Evolutionary conservation across 805 yeast genomes (phyloP).

Genomic region (Candida anglica): DNA sequence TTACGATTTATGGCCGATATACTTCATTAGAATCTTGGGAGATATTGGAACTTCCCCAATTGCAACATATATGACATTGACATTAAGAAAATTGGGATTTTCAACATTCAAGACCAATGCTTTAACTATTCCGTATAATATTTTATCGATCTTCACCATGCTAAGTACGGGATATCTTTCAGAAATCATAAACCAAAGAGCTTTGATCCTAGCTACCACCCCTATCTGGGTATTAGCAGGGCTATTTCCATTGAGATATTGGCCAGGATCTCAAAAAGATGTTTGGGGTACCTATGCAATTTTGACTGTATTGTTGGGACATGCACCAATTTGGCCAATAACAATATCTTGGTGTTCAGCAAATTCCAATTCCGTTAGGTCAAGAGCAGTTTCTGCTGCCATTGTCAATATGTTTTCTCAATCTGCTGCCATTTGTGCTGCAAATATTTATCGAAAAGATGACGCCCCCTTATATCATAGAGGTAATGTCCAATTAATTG

Average conservation of each 20-base stretch:
- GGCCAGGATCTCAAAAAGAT: slow-evolving; percentile 36
- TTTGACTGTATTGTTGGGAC: slow-evolving; percentile 34
- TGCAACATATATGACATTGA: slow-evolving; percentile 6
- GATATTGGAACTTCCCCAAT: slow-evolving; percentile 13
- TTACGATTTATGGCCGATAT: slow-evolving; percentile 24
- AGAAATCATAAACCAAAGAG: slow-evolving; percentile 17
- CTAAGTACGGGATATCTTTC: slow-evolving; percentile 18
- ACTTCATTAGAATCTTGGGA: slow-evolving; percentile 16
- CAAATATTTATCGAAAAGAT: slow-evolving; percentile 52
- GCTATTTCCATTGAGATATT: slow-evolving; percentile 26
- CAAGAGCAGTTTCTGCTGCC: slow-evolving; percentile 63
- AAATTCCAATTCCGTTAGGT: slow-evolving; percentile 59
- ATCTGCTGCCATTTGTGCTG: slow-evolving; percentile 48
- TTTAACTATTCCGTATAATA: slow-evolving; percentile 46
- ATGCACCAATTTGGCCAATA: slow-evolving; percentile 50
- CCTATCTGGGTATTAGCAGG: slow-evolving; percentile 16
- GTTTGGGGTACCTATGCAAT: slow-evolving; percentile 42
- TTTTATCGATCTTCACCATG: slow-evolving; percentile 20
- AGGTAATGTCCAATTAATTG: slow-evolving; percentile 48
- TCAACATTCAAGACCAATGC: slow-evolving; percentile 47
- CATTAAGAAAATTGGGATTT: slow-evolving; percentile 38
- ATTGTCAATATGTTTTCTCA: slow-evolving; percentile 64
- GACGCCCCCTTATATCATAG: slow-evolving; percentile 58
- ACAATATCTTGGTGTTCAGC: slow-evolving; percentile 58
- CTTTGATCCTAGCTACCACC: slow-evolving; percentile 15